These are phyloP conservation scores for Tephrocybe sp. DNA, from an alignment of 768 basidiomycete species.

Conservation along the genomic window DNA sequence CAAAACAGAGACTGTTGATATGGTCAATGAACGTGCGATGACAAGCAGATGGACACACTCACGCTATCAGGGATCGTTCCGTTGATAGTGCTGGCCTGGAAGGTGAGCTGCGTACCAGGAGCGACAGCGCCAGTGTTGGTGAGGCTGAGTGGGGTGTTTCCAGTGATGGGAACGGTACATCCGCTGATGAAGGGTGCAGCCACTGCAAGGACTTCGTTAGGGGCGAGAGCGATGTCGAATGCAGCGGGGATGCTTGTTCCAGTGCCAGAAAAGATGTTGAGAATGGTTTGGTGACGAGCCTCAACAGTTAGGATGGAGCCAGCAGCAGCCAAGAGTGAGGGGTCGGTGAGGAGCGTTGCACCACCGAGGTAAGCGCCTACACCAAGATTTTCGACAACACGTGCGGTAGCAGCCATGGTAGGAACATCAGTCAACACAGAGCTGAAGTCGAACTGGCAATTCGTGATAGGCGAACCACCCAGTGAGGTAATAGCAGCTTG, in stretches of 20 bases:
- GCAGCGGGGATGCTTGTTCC: constrained; percentile 61
- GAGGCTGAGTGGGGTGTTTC: constrained; percentile 56
- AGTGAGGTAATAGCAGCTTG: constrained; percentile 51
- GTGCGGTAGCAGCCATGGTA: constrained; percentile 69
- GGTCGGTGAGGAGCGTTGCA: constrained; percentile 58
- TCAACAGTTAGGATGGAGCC: constrained; percentile 77
- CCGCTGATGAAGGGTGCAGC: constrained; percentile 63
- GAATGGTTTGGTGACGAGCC: constrained; percentile 77
- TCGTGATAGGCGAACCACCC: constrained; percentile 49
- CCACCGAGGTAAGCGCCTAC: constrained; percentile 78
- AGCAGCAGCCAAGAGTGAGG: constrained; percentile 59
- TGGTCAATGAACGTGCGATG: background rate
- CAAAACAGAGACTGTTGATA: constrained; percentile 54
- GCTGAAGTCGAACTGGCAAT: constrained; percentile 70
- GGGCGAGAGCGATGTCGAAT: constrained; percentile 73
- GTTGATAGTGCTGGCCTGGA: constrained; percentile 56
- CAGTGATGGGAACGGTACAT: constrained; percentile 60
- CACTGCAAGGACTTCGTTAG: constrained; percentile 68
- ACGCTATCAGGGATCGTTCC: constrained; percentile 41
- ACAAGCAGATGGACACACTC: constrained; percentile 17
- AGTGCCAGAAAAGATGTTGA: constrained; percentile 62
- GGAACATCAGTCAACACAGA: constrained; percentile 59
- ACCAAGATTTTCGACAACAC: constrained; percentile 74
- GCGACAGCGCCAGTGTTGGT: constrained; percentile 60
- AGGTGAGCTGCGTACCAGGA: constrained; percentile 60